Evolutionary conservation across 108 stramenopile genomes (phyloP), one percentile per base, ranked within the genome.

Genomic region (Parietichytrium sp.): DNA sequence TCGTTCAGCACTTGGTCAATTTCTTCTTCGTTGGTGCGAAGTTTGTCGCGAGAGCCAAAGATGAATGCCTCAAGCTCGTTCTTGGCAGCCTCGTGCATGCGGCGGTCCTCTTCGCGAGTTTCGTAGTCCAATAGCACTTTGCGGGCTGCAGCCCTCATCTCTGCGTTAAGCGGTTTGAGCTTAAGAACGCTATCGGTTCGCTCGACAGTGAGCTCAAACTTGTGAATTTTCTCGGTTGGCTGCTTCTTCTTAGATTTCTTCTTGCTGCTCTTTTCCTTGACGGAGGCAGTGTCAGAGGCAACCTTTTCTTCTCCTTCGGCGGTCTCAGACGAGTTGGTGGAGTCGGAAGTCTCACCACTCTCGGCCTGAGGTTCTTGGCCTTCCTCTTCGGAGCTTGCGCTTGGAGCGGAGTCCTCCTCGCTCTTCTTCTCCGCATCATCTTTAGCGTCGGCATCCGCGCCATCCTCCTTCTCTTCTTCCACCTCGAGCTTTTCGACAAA

Each of bases 61-160:
- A 98, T 91, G 89, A 95, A 96, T 45, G 91, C 87, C 89, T 99
- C 98, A 47, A 96, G 85, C 45, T 91, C 90, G 85, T 98, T 98
- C 85, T 93, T 93, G 16, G 96, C 94, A 78, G 92, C 94, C 84
- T 95, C 93, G 29, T 95, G 90, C 82, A 90, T 87, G 51, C 92
- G 89, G 27, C 93, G 93, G 52, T 92, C 93, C 86, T 92, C 90
- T 48, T 98, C 96, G 80, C 91, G 92, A 25, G 84, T 83, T 10
- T 92, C 94, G 38, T 93, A 85, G 48, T 88, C 87, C 4, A 82
- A 88, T 18, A 93, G 92, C 83, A 96, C 93, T 51, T 90, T 92
- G 48, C 86, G 84, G 84, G 94, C 95, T 79, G 94, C 92, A 47
- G 85, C 93, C 86, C 91, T 83, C 54, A 93, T 83, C 47, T 89